phyloP scores from a whole-genome alignment of 2,329 filamentous ascomycete genomes.

The Pseudocercospora fijiensis region DNA sequence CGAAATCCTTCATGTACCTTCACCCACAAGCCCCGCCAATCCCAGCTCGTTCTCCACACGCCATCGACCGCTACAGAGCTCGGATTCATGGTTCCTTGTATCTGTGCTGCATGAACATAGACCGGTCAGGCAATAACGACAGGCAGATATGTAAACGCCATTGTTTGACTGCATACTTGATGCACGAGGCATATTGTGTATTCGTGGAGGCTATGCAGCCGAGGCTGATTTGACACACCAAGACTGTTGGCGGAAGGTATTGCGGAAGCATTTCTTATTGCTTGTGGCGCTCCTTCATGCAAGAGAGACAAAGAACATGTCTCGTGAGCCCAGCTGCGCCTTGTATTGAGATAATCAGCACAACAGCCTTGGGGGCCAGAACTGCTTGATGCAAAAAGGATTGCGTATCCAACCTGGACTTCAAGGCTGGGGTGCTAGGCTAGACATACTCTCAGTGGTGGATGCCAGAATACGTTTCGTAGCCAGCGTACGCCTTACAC shows the following conservation, averaged over 20 bases:
- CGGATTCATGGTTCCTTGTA: background rate
- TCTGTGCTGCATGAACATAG: background rate
- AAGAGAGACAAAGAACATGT: background rate
- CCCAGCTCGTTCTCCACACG: background rate
- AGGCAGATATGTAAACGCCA: constrained; percentile 1
- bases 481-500: background rate
- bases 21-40: background rate
- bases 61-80: background rate
- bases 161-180: background rate
- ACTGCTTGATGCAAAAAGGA: background rate
- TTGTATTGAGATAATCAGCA: background rate
- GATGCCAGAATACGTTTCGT: background rate
- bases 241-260: background rate
- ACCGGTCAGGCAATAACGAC: background rate
- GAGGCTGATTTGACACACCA: background rate
- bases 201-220: constrained; percentile 5
- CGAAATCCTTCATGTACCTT: background rate
- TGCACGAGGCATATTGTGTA: background rate
- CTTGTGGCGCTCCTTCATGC: background rate
- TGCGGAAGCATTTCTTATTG: background rate
- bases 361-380: background rate
- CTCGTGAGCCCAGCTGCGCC: background rate
- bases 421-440: background rate
- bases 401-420: background rate
- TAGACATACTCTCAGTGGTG: no score